Evolutionary conservation across 257 asterid genomes (phyloP), one percentile per base, ranked within the genome.

Genomic region (Schizonepeta tenuifolia): DNA sequence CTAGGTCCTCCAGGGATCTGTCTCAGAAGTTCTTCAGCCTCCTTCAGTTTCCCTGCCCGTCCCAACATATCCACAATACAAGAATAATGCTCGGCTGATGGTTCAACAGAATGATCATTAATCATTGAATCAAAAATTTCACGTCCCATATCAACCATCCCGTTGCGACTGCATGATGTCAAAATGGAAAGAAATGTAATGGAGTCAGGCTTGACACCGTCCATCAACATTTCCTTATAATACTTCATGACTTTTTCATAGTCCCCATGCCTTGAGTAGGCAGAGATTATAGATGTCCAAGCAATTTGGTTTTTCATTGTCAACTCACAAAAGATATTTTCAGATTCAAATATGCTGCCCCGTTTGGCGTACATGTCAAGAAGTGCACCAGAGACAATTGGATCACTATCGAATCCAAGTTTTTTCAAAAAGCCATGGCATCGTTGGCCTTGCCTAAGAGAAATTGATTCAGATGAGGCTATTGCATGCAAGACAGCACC

Each of bases 341-440:
- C 75, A 53, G 98, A 90, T 69, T 94, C 96, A 49, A n/a, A 50
- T 63, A 94, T 89, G 84, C 88, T 91, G 70, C 98, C 98, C 55
- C 96, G 90, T 67, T 91, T 94, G 36, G 98, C 96, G 2, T 94
- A 91, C 98, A 94, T 94, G 68, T 94, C 96, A 61, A 94, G 96
- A 64, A 94, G 89, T 67, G 97, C 94, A 43, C 88, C 87, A 2
- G 87, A 88, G 75, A 88, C 83, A 40, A 91, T 76, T 31, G 93
- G 93, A 74, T 89, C 80, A 0, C 57, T 43, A 58, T 83, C 77
- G 73, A 89, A 69, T 28, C 96, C 97, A 0, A 81, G 86, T 71
- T 94, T 94, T 60, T 69, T 61, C 62, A 91, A 61, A 63, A 70
- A 77, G 53, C 78, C 75, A 72, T 94, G 98, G 65, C 86, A 84